Evolutionary conservation across 2,329 filamentous ascomycete species (phyloP), one percentile per base, ranked within the genome.

Genomic region (Pseudocercospora eumusae): DNA sequence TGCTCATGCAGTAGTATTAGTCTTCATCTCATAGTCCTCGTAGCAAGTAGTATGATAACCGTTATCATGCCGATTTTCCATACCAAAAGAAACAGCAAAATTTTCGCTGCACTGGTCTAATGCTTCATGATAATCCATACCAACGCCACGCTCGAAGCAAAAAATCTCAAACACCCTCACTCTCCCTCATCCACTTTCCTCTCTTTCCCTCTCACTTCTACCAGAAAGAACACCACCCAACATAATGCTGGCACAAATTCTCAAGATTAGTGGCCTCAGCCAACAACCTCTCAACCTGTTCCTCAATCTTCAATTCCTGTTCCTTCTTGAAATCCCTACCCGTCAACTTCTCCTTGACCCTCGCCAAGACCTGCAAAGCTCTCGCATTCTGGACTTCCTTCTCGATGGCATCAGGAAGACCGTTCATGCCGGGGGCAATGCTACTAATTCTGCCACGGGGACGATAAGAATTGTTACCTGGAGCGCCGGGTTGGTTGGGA

Each of bases 171-270:
- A 11, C 45, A 49, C 21, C 8, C 18, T 2, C 47, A 18, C n/a
- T 23, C 25, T 4, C 20, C 42, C 20, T n/a, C 13, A 23, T 23
- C 44, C 47, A 15, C 23, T 4, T 13, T 28, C 9, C 21, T 20
- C 18, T n/a, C n/a, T 4, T 10, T 4, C 11, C 9, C 15, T 4
- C 4, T 18, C 10, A 8, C 10, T 13, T 13, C 21, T 58, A 98
- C 93, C 93, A 98, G 83, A 97, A 98, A 78, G 91, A 96, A 79
- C 93, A 98, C 93, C 93, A 98, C 66, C 95, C 95, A 71, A 98
- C 96, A 76, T 97, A 99, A 80, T 98, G 95, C 82, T 98, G 95
- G 75, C 95, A 99, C 64, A 99, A 81, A 76, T 98, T 98, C 83
- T 98, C 95, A 70, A 98, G 82, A 74, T 95, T 97, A 6, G 95